Evolutionary conservation across 2,329 filamentous ascomycete species (phyloP).

Genomic region (Claviceps sp.): DNA sequence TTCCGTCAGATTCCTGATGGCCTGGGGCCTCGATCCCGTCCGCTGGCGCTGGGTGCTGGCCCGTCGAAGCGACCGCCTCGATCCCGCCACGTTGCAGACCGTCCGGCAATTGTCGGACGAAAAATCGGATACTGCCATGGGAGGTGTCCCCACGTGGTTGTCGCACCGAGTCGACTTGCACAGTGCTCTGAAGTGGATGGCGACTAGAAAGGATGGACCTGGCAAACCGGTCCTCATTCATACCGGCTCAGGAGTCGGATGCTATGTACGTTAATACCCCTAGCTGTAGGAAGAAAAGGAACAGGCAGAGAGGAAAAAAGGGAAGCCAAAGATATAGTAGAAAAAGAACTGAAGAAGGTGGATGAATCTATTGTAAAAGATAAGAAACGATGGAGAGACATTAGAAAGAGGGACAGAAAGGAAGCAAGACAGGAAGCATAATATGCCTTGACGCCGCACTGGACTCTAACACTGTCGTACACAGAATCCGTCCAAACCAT

Average conservation of each 20-base stretch:
- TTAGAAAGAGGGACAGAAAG: neutral
- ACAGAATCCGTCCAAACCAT: slow-evolving; percentile 14
- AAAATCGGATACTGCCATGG: neutral
- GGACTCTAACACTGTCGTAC: neutral
- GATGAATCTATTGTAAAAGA: neutral
- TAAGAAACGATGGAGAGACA: too few species aligned
- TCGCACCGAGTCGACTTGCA: slow-evolving; percentile 28
- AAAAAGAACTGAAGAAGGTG: neutral
- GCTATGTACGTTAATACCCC: neutral
- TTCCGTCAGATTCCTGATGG: slow-evolving; percentile 19
- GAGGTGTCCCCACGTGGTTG: slow-evolving; percentile 10
- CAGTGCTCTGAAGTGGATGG: slow-evolving; percentile 20
- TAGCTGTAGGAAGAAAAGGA: neutral
- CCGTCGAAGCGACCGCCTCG: slow-evolving; percentile 9
- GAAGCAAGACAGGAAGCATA: neutral
- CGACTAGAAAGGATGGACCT: slow-evolving; percentile 14
- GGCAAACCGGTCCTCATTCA: slow-evolving; percentile 14
- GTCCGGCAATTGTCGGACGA: neutral
- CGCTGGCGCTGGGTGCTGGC: slow-evolving; percentile 15
- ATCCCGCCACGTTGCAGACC: slow-evolving; percentile 16
- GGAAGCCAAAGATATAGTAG: neutral
- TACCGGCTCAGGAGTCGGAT: slow-evolving; percentile 4
- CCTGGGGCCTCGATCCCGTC: slow-evolving; percentile 22
- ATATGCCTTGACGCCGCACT: neutral
- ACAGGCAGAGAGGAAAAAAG: neutral